A percentile compares a stretch with the other conserved stretches of the same genome.
phyloP scores from a whole-genome alignment of 371 early-diverging fungal genomes.

The Apophysomyces elegans region DNA sequence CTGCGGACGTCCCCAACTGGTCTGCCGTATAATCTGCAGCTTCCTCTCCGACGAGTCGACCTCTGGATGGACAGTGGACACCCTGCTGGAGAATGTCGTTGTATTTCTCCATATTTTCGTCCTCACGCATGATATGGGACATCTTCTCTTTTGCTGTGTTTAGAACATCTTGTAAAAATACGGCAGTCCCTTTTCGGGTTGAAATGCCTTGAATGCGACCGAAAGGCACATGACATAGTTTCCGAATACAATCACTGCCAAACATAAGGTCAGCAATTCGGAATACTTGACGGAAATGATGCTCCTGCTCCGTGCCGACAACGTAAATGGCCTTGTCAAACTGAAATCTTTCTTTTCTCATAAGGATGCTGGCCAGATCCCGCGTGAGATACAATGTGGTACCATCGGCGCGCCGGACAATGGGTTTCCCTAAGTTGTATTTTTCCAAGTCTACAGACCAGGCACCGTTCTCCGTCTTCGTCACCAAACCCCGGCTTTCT shows the following conservation, averaged over 20 bases:
- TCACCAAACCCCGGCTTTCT: conserved; percentile 52
- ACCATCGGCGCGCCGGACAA: conserved; percentile 90
- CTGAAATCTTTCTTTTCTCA: conserved; percentile 76
- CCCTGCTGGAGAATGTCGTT: conserved; percentile 58
- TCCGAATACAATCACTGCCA: neutral
- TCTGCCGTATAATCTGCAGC: conserved; percentile 72
- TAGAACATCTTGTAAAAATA: conserved; percentile 97
- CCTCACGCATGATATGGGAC: conserved; percentile 79
- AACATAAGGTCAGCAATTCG: conserved; percentile 74
- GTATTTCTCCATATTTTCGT: conserved; percentile 68
- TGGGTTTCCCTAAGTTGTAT: conserved; percentile 74
- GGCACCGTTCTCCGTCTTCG: conserved; percentile 69
- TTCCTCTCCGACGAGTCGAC: conserved; percentile 16
- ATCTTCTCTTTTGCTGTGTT: conserved; percentile 85
- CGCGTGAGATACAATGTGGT: conserved; percentile 95
- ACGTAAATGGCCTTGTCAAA: conserved; percentile 92
- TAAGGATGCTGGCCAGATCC: conserved; percentile 92
- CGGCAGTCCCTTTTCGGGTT: conserved; percentile 94
- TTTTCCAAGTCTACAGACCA: conserved; percentile 74
- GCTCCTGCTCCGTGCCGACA: conserved; percentile 89
- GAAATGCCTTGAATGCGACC: conserved; percentile 97
- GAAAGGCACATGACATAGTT: conserved; percentile 86
- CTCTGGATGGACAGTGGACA: conserved; percentile 1
- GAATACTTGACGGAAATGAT: conserved; percentile 94
- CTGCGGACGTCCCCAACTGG: conserved; percentile 80